A percentile compares a stretch with the other conserved stretches of the same genome.
Evolutionary conservation across 306 rosid species (phyloP).

Genomic region (Begonia masoniana): DNA sequence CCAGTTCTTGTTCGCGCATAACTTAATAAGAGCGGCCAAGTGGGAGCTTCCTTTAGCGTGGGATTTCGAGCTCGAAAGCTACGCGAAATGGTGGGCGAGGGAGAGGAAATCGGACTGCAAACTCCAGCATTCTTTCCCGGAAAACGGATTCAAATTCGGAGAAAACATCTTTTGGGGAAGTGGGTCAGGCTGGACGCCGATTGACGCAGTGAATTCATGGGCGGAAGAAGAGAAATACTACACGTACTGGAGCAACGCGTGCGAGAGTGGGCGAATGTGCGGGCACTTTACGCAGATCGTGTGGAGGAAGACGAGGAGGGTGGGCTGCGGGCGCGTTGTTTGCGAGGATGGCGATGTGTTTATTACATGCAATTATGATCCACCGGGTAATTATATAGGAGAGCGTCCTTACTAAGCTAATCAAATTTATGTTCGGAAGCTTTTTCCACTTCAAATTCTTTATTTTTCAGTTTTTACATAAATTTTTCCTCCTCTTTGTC

Average conservation of each 20-base stretch:
- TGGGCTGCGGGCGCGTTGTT: conserved; percentile 66
- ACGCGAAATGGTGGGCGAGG: conserved; percentile 77
- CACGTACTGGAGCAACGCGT: conserved; percentile 34
- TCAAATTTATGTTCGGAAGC: too few species aligned
- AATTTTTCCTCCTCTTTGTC: too few species aligned
- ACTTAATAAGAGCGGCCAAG: conserved; percentile 51
- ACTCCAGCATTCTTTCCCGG: conserved; percentile 67
- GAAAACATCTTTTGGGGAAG: conserved; percentile 87
- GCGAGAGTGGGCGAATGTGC: conserved; percentile 60
- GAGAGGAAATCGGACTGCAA: conserved; percentile 56
- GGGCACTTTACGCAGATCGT: conserved; percentile 88
- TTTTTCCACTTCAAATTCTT: too few species aligned
- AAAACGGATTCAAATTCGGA: conserved; percentile 53
- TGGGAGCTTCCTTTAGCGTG: conserved; percentile 54
- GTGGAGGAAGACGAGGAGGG: conserved; percentile 52
- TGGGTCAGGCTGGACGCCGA: conserved; percentile 56
- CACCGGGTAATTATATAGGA: conserved; percentile 67
- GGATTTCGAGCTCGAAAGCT: conserved; percentile 58
- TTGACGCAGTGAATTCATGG: conserved; percentile 61
- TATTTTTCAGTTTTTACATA: too few species aligned
- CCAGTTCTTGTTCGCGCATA: conserved; percentile 56
- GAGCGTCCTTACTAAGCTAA: conserved; percentile 23
- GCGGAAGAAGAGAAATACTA: conserved; percentile 59
- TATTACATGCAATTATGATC: conserved; percentile 84
- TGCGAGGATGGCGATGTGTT: conserved; percentile 73